Evolutionary conservation across 2,329 filamentous ascomycete species (phyloP).

Genomic region (Fusarium xylarioides): DNA sequence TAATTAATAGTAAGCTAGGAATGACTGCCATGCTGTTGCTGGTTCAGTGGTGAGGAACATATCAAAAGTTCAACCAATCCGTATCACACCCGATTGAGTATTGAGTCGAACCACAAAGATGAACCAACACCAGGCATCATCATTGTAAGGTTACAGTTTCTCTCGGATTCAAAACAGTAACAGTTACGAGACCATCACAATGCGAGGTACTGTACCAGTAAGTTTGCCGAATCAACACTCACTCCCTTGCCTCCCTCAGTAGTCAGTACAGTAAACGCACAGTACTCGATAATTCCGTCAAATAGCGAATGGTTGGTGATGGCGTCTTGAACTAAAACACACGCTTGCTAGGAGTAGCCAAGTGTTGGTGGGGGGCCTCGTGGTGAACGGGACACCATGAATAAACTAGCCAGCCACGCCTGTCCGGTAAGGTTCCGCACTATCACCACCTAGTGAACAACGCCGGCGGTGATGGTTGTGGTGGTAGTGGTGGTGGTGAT

Average conservation of each 20-base stretch:
- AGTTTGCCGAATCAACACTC: conserved; percentile 23
- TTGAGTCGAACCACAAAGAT: background rate
- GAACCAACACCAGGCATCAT: conserved; percentile 8
- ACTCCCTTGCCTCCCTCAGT: conserved; percentile 12
- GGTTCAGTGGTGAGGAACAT: background rate
- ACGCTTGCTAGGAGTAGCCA: conserved; percentile 22
- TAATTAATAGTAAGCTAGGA: background rate
- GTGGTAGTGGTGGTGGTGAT: conserved; percentile 13
- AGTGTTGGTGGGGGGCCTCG: conserved; percentile 37
- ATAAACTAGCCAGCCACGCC: conserved; percentile 23
- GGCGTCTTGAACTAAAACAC: conserved; percentile 35
- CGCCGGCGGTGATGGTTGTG: conserved; percentile 8
- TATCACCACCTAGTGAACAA: conserved; percentile 12
- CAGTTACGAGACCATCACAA: background rate
- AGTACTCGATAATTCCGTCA: conserved; percentile 11
- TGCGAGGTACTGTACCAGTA: background rate
- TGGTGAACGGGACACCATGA: conserved; percentile 38
- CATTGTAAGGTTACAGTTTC: background rate
- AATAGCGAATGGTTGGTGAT: conserved; percentile 10
- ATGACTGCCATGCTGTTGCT: background rate
- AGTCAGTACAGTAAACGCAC: conserved; percentile 8
- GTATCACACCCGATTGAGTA: background rate
- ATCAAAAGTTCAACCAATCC: background rate
- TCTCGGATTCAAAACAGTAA: conserved; percentile 6
- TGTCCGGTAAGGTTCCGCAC: conserved; percentile 40